Evolutionary conservation across 345 rosid genomes (phyloP), one percentile per base, ranked within the genome.

Genomic region (Conringia planisiliqua): DNA sequence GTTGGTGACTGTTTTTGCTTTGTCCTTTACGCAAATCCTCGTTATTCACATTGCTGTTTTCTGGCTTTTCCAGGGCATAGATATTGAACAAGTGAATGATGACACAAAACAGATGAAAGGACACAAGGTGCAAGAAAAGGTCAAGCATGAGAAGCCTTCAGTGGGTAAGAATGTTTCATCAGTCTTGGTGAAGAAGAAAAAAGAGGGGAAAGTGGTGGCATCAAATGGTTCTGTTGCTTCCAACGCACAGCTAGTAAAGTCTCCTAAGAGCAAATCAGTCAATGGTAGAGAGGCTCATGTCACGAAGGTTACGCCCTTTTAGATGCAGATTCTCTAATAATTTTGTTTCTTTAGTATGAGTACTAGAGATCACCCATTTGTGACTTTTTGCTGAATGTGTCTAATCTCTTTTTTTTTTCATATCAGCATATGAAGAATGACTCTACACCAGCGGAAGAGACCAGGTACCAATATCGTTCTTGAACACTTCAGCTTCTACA

Each of bases 361-460:
- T n/a, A n/a, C 24, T 22, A 22, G 24, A 1, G 14, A 11, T 38
- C 11, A 38, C 14, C 42, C 42, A 38, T 33, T 22, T 22, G 24
- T 38, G 42, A 10, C 5, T 3, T 38, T 38, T 38, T 2, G 42
- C 42, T 11, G 42, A 38, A 10, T 3, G 14, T 38, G 14, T 10
- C 56, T 51, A 10, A 58, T 36, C 58, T 54, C 72, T 55, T 78
- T 61, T 12, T 10, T 36, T 78, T 72, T 79, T 56, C 56, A 26
- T 85, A 87, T 86, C 87, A 81, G 65, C 59, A 83, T 54, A 86
- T 70, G 78, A 88, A 85, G 70, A 64, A 85, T 42, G 82, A 71
- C 66, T 73, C 80, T 29, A 66, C 68, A 12, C 18, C 66, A 24
- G 52, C 86, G 43, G 89, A 84, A 72, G 42, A 10, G 42, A 80